Evolutionary conservation across 2,329 filamentous ascomycete genomes (phyloP).

Genomic region (Aspergillus floridensis): DNA sequence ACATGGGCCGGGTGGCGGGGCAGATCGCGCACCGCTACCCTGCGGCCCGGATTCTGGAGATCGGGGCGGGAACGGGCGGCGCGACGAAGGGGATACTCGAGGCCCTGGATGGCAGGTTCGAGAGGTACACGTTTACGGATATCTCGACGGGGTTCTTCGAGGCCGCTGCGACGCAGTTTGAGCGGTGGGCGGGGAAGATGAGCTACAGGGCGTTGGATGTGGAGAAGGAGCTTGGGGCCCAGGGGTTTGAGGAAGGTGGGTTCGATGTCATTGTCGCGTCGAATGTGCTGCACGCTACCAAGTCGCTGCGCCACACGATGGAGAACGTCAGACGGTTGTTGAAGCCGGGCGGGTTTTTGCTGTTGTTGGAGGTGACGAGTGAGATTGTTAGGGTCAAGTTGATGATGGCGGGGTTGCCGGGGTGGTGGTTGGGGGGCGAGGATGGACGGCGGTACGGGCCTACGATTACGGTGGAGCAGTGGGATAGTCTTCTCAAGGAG

Average conservation of each 20-base stretch:
- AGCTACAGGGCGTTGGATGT: slow-evolving; percentile 33
- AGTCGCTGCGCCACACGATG: slow-evolving; percentile 19
- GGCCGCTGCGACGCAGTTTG: slow-evolving; percentile 30
- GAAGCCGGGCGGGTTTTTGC: slow-evolving; percentile 46
- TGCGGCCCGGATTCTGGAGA: slow-evolving; percentile 38
- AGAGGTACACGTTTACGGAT: slow-evolving; percentile 47
- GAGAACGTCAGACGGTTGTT: slow-evolving; percentile 36
- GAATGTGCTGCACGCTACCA: slow-evolving; percentile 43
- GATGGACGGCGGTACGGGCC: slow-evolving; percentile 29
- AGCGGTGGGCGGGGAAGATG: slow-evolving; percentile 22
- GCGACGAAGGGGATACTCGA: slow-evolving; percentile 39
- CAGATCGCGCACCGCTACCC: slow-evolving; percentile 41
- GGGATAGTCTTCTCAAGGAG: slow-evolving; percentile 31
- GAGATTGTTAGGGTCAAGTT: slow-evolving; percentile 3
- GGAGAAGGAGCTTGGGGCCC: slow-evolving; percentile 27
- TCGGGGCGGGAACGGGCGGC: slow-evolving; percentile 36
- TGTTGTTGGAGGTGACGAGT: slow-evolving; percentile 40
- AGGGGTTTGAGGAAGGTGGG: slow-evolving; percentile 31
- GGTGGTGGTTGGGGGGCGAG: slow-evolving; percentile 36
- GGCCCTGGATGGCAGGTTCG: slow-evolving; percentile 27
- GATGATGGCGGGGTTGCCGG: slow-evolving; percentile 2
- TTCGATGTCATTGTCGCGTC: slow-evolving; percentile 41
- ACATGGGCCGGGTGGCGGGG: slow-evolving; percentile 26
- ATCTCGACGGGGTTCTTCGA: slow-evolving; percentile 46
- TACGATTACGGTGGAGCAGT: slow-evolving; percentile 25